These are phyloP conservation scores for Hymenochaete sp. DNA, from an alignment of 1,284 basidiomycete species.

Conservation along the genomic window DNA sequence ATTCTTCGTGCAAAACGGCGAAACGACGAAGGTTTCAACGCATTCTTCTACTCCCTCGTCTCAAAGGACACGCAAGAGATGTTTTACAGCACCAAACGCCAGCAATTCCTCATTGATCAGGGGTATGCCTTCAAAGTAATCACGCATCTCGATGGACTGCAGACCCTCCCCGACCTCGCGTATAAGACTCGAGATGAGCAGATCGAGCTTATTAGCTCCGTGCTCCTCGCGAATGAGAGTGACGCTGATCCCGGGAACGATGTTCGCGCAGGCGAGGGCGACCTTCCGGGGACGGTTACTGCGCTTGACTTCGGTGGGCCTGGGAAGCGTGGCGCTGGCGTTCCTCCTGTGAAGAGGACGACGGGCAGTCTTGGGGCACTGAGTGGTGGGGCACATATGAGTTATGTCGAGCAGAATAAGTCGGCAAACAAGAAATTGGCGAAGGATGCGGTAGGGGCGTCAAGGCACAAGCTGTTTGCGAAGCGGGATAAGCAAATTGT, in stretches of 20 bases:
- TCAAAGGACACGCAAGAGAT: slow-evolving; percentile 99
- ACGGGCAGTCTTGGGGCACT: slow-evolving; percentile 79
- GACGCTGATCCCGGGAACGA: slow-evolving; percentile 86
- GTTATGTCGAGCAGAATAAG: slow-evolving; percentile 87
- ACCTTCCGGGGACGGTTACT: slow-evolving; percentile 71
- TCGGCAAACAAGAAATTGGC: slow-evolving; percentile 80
- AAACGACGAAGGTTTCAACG: slow-evolving; percentile 99
- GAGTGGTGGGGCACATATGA: slow-evolving; percentile 84
- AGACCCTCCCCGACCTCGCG: slow-evolving; percentile 81
- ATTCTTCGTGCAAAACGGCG: slow-evolving; percentile 95
- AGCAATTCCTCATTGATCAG: slow-evolving; percentile 98
- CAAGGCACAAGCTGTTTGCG: slow-evolving; percentile 73
- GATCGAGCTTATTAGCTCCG: slow-evolving; percentile 89
- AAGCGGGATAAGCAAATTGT: slow-evolving; percentile 69
- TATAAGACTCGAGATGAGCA: slow-evolving; percentile 89
- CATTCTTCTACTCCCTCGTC: slow-evolving; percentile 98
- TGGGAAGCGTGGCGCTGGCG: slow-evolving; percentile 22
- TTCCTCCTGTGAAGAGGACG: slow-evolving; percentile 72
- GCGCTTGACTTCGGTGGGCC: slow-evolving; percentile 63
- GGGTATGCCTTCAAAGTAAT: slow-evolving; percentile 99
- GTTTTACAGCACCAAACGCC: slow-evolving; percentile 98
- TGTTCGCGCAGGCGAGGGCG: slow-evolving; percentile 63
- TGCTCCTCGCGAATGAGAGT: slow-evolving; percentile 86
- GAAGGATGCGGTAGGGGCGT: slow-evolving; percentile 41
- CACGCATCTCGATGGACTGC: slow-evolving; percentile 91